phyloP scores from a whole-genome alignment of 768 basidiomycete species.

The Russula foetens region DNA sequence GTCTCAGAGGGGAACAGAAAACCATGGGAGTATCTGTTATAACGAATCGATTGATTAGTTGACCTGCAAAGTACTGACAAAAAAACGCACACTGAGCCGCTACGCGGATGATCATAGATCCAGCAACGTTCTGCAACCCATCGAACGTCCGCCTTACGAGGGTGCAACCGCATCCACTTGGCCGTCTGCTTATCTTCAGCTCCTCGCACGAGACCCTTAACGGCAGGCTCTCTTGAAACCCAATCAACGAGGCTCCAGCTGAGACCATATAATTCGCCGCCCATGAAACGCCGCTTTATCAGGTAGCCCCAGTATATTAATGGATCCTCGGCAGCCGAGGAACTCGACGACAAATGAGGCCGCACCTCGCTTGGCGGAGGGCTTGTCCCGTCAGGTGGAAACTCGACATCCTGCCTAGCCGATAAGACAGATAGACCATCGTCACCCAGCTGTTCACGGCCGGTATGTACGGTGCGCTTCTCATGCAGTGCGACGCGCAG shows the following conservation, averaged over 20 bases:
- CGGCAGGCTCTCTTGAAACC: slow-evolving; percentile 65
- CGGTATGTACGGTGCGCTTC: neutral
- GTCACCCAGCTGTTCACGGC: neutral
- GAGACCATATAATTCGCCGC: slow-evolving; percentile 85
- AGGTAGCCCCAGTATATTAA: slow-evolving; percentile 86
- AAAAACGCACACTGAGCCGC: slow-evolving; percentile 76
- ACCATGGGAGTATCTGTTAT: slow-evolving; percentile 80
- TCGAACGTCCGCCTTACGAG: slow-evolving; percentile 64
- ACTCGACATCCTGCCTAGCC: neutral
- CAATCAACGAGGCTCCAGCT: slow-evolving; percentile 85
- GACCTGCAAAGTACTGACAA: neutral
- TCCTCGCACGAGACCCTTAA: slow-evolving; percentile 62
- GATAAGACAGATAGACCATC: neutral
- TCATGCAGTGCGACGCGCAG: slow-evolving; percentile 67
- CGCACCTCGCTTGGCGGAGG: neutral
- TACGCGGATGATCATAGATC: slow-evolving; percentile 97
- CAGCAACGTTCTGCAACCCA: slow-evolving; percentile 93
- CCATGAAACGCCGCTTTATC: slow-evolving; percentile 92
- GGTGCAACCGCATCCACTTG: slow-evolving; percentile 87
- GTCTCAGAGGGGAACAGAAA: slow-evolving; percentile 91
- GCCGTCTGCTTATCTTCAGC: slow-evolving; percentile 92
- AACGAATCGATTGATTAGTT: neutral
- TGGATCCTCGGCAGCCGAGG: slow-evolving; percentile 41
- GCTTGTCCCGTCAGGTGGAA: neutral
- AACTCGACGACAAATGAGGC: slow-evolving; percentile 7